Conservation (phyloP, 371 early-diverging fungal species). For the Actinomortierella ambigua region DNA sequence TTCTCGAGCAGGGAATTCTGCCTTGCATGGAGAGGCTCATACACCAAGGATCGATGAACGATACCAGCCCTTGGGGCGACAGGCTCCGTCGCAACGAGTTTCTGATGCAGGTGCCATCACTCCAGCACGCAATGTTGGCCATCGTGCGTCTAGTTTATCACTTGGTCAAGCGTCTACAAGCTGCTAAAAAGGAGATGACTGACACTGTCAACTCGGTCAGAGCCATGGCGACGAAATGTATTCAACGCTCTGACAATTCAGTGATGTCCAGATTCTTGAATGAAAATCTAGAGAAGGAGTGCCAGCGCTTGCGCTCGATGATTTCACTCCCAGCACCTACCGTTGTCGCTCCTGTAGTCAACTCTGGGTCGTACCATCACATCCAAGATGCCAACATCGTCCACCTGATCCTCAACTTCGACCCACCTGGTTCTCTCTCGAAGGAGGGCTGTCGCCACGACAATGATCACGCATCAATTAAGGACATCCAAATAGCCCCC, state of each 20-base stretch:
- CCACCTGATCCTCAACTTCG: slow-evolving; percentile 4
- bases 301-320: no score
- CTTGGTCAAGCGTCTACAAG: background rate
- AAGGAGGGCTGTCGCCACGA: slow-evolving; percentile 29
- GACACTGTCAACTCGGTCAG: no score
- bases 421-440: slow-evolving; percentile 16
- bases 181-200: background rate
- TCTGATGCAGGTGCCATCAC: background rate
- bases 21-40: background rate
- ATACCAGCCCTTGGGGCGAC: background rate
- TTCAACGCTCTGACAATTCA: no score
- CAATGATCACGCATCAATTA: slow-evolving; percentile 40
- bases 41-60: background rate
- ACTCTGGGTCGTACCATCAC: no score
- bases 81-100: background rate
- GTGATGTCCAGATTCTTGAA: no score
- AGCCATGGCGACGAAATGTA: no score
- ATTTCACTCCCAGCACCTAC: no score
- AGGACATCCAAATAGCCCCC: slow-evolving; percentile 42
- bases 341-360: no score
- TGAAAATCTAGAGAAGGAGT: no score
- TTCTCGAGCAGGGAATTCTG: slow-evolving; percentile 1
- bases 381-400: no score
- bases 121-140: slow-evolving; percentile 2
- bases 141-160: slow-evolving; percentile 7